A percentile compares a stretch with the other conserved stretches of the same genome.
phyloP scores from a whole-genome alignment of 1,284 basidiomycete species.

The Pseudozyma hubeiensis region DNA sequence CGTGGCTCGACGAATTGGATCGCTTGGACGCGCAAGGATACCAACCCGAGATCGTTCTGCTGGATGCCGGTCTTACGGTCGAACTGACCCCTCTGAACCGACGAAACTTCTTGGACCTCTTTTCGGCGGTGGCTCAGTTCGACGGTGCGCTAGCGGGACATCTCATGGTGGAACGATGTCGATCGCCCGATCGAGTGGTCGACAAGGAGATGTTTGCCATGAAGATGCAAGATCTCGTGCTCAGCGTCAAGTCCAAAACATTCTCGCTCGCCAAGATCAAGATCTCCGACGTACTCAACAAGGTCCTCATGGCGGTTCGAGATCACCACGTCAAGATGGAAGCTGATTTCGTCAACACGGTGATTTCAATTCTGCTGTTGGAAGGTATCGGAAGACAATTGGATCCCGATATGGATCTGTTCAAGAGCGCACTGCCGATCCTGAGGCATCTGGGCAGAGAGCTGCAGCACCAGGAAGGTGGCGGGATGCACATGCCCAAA shows the following conservation, averaged over 20 bases:
- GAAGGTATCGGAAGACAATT: constrained; percentile 96
- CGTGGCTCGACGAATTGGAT: constrained; percentile 81
- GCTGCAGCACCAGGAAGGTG: constrained; percentile 35
- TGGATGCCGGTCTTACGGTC: constrained; percentile 94
- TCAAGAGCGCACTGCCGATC: constrained; percentile 65
- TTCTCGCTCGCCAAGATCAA: constrained; percentile 95
- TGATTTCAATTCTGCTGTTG: constrained; percentile 89
- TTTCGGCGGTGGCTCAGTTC: constrained; percentile 93
- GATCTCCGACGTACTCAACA: constrained; percentile 89
- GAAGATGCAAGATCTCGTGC: constrained; percentile 94
- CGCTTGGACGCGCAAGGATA: constrained; percentile 80
- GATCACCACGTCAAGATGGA: constrained; percentile 98
- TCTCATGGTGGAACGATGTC: constrained; percentile 95
- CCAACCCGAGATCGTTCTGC: constrained; percentile 92
- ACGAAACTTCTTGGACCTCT: constrained; percentile 94
- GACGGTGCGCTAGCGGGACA: constrained; percentile 94
- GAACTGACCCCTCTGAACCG: constrained; percentile 84
- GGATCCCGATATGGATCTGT: constrained; percentile 85
- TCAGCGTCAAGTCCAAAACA: constrained; percentile 93
- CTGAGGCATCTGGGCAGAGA: constrained; percentile 58
- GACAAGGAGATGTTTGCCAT: constrained; percentile 95
- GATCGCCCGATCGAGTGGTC: constrained; percentile 88
- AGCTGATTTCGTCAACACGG: constrained; percentile 97
- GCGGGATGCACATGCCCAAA: constrained; percentile 33
- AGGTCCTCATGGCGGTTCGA: constrained; percentile 87